A percentile compares a stretch with the other conserved stretches of the same genome.
Conservation (phyloP, 2,329 filamentous ascomycete species). For the Verticillium dahliae region DNA sequence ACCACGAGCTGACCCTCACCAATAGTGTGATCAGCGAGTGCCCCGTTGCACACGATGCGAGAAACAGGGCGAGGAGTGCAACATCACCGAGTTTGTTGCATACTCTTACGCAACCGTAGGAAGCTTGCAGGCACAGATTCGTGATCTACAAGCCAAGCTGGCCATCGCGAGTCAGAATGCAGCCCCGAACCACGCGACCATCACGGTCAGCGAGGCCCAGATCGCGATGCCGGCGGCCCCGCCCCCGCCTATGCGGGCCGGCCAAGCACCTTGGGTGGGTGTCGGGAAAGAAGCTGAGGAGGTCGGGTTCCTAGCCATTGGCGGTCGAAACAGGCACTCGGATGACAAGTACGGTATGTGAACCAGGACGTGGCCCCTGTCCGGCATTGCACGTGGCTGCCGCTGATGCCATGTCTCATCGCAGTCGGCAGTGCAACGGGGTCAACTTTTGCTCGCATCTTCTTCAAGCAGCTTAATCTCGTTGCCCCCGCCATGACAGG, state of each 20-base stretch:
- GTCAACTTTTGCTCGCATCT: conserved; percentile 17
- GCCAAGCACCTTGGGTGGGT: neutral
- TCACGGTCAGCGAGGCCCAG: neutral
- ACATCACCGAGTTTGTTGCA: conserved; percentile 12
- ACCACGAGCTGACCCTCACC: neutral
- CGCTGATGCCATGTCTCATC: neutral
- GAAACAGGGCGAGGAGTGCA: conserved; percentile 10
- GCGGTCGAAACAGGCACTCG: conserved; percentile 7
- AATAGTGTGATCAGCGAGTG: conserved; percentile 17
- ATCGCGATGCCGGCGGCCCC: neutral
- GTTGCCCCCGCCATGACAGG: neutral
- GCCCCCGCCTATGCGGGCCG: neutral
- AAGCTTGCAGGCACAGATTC: conserved; percentile 5
- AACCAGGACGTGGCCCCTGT: too few relatives aligned
- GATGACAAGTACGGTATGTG: conserved; percentile 14
- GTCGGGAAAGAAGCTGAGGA: conserved; percentile 16
- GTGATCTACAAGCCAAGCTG: conserved; percentile 5
- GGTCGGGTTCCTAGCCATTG: conserved; percentile 15
- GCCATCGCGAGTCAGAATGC: neutral
- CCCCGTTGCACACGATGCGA: conserved; percentile 14
- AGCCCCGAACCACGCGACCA: neutral
- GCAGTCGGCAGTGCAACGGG: conserved; percentile 16
- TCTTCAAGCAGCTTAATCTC: conserved; percentile 16
- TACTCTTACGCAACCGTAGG: conserved; percentile 10
- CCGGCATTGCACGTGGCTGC: too few relatives aligned